A percentile compares a stretch with the other conserved stretches of the same genome.
Evolutionary conservation across 2,329 filamentous ascomycete genomes (phyloP).

Genomic region (Trichothecium roseum): DNA sequence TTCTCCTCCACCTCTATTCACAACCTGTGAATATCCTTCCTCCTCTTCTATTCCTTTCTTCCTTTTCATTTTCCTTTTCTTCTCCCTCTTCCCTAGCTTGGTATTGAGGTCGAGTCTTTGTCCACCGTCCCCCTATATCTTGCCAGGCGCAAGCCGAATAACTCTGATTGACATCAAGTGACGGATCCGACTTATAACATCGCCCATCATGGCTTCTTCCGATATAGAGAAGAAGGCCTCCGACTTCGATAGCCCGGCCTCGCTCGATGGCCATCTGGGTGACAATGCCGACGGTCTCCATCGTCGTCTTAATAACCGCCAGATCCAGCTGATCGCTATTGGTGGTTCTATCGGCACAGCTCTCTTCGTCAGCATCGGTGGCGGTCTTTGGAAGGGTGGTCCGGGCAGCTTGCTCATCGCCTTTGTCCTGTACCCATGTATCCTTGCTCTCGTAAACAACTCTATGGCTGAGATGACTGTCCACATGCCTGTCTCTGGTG

Average conservation of each 20-base stretch:
- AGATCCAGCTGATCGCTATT: slow-evolving; percentile 42
- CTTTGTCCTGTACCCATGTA: slow-evolving; percentile 12
- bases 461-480: slow-evolving; percentile 35
- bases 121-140: not conserved
- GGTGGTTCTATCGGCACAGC: slow-evolving; percentile 40
- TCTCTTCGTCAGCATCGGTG: slow-evolving; percentile 18
- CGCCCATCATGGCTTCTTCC: slow-evolving; percentile 9
- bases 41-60: not conserved
- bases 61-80: not conserved
- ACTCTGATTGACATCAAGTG: too few species aligned
- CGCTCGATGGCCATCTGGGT: slow-evolving; percentile 11
- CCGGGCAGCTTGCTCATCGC: slow-evolving; percentile 21
- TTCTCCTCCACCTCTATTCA: not conserved
- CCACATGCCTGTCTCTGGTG: slow-evolving; percentile 33
- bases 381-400: slow-evolving; percentile 19
- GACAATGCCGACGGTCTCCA: slow-evolving; percentile 22
- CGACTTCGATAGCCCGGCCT: slow-evolving; percentile 9
- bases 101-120: not conserved
- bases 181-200: too few species aligned
- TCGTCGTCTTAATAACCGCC: slow-evolving; percentile 1
- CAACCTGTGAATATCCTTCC: too few species aligned
- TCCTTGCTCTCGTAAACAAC: slow-evolving; percentile 17
- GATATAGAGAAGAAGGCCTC: slow-evolving; percentile 17
- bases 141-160: too few species aligned
- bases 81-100: not conserved